Conservation (phyloP, 192 early-diverging fungal species). For the Piromyces finnis region DNA sequence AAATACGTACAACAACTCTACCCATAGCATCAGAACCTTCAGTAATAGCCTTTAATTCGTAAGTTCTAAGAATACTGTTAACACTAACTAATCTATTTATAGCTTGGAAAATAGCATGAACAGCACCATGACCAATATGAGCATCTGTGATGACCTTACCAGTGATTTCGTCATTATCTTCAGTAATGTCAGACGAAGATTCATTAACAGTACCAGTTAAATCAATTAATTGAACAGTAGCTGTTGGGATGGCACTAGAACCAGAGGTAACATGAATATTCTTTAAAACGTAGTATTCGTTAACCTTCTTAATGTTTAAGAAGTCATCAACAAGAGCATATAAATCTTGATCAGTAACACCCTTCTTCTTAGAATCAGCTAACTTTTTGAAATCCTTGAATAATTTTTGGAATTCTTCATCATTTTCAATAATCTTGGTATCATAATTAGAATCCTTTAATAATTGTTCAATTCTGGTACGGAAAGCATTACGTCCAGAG, state of each 20-base stretch:
- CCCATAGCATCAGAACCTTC: conserved; percentile 77
- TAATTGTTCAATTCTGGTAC: conserved; percentile 56
- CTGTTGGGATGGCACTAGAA: conserved; percentile 51
- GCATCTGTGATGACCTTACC: conserved; percentile 28
- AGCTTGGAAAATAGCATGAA: conserved; percentile 72
- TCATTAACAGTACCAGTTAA: conserved; percentile 7
- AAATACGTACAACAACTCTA: conserved; percentile 61
- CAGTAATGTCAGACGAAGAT: conserved; percentile 2
- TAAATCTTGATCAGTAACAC: conserved; percentile 75
- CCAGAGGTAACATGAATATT: conserved; percentile 67
- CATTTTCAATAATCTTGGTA: conserved; percentile 22
- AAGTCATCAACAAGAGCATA: conserved; percentile 69
- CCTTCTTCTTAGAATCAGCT: conserved; percentile 75
- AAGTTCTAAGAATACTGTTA: conserved; percentile 58
- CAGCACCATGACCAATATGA: conserved; percentile 69
- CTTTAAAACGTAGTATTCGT: conserved; percentile 41
- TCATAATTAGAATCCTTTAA: conserved; percentile 29
- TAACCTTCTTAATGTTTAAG: conserved; percentile 22
- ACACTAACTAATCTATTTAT: conserved; percentile 72
- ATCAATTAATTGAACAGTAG: conserved; percentile 61
- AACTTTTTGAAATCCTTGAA: conserved; percentile 82
- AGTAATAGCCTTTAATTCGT: conserved; percentile 72
- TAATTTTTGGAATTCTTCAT: conserved; percentile 50
- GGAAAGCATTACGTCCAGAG: conserved; percentile 87
- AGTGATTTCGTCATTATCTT: conserved; percentile 6